Evolutionary conservation across 73 alveolate genomes (phyloP), one percentile per base, ranked within the genome.

Genomic region (Effrenium voratum): DNA sequence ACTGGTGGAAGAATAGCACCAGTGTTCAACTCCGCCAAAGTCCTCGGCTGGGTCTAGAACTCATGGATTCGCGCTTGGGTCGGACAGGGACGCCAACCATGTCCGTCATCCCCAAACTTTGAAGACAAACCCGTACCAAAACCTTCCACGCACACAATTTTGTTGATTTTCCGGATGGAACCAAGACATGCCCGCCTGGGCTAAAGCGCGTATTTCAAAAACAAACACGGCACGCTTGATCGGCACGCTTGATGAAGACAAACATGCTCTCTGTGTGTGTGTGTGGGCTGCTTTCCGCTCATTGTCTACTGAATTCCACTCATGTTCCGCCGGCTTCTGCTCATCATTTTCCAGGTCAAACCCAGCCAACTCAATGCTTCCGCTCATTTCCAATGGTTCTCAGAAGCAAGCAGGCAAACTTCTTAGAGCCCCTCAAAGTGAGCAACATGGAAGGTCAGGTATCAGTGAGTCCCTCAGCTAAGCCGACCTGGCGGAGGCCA

Each of bases 11-110:
- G 38, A 1, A 72, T 3, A 40, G 95, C 38, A 24, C 72, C 68
- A 15, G 84, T 16, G 30, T 46, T 52, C 32, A 88, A 73, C 72
- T 88, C 73, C 49, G 50, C n/a, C 95, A 88, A 13, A 38, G 85
- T 88, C 91, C 91, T 80, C 44, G 19, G 52, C 36, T 75, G 80
- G 22, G 73, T 28, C 73, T 26, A 26, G 22, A 28, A 26, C 73
- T 59, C 30, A n/a, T 16, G 22, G 73, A 26, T 55, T 28, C 26
- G 15, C 26, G 26, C 32, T 19, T 0, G 68, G 68, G 68, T 19
- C 10, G 66, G 68, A 2, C 32, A 28, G 68, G 68, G 3, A 28
- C 34, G 73, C 15, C 73, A 10, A 5, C 22, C 36, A 5, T 12
- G 22, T 55, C 32, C 26, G 15, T 55, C 26, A 28, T 55, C 32